phyloP scores from a whole-genome alignment of 352 stramenopile genomes.

The Poterioochromonas sp. region DNA sequence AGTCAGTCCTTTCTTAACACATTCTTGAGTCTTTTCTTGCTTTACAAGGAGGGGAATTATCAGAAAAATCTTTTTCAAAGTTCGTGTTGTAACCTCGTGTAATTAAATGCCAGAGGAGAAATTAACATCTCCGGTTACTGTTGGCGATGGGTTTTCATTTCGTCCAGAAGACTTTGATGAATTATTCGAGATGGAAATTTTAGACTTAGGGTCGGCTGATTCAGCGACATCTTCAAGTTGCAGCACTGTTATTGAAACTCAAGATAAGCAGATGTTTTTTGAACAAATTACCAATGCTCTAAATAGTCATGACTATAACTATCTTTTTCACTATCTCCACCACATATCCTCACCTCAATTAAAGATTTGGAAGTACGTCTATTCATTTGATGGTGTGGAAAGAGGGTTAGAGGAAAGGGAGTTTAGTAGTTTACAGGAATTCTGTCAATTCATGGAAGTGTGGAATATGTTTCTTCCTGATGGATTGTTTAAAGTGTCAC shows the following conservation, averaged over 20 bases:
- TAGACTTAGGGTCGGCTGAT: slow-evolving; percentile 6
- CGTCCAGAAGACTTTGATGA: slow-evolving; percentile 9
- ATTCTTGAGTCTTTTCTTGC: no score
- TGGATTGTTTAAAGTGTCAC: slow-evolving; percentile 10
- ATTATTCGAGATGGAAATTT: slow-evolving; percentile 17
- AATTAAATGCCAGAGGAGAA: no score
- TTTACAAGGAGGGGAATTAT: no score
- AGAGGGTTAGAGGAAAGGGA: not conserved
- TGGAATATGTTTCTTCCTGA: slow-evolving; percentile 10
- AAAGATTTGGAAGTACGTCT: slow-evolving; percentile 14
- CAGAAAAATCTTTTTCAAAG: no score
- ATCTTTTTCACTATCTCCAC: slow-evolving; percentile 10
- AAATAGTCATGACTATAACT: slow-evolving; percentile 11
- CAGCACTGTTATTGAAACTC: slow-evolving; percentile 10
- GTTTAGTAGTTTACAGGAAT: slow-evolving; percentile 9
- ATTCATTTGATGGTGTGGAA: slow-evolving; percentile 10
- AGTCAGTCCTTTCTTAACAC: no score
- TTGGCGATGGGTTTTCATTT: no score
- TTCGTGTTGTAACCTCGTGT: no score
- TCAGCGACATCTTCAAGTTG: slow-evolving; percentile 11
- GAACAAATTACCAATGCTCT: slow-evolving; percentile 14
- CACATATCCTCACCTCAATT: slow-evolving; percentile 4
- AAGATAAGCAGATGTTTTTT: slow-evolving; percentile 13
- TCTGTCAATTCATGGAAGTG: slow-evolving; percentile 13
- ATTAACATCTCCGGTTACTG: no score